phyloP scores from a whole-genome alignment of 108 stramenopile species.

The Pseudonitzschia multiseries region DNA sequence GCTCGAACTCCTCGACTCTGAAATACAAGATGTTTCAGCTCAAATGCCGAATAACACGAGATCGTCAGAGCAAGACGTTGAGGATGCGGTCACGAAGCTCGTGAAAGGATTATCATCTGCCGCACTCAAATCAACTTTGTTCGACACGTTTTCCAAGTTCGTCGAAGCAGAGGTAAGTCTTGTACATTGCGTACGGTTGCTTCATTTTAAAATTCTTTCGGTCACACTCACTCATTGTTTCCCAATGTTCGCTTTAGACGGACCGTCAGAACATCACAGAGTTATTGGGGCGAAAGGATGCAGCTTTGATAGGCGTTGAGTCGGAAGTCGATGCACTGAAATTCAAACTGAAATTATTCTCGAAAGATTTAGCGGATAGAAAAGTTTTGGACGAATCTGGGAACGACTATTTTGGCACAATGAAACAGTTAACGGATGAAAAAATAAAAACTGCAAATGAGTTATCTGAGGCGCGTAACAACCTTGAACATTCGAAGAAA shows the following conservation, averaged over 20 bases:
- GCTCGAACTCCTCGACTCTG: slow-evolving; percentile 71
- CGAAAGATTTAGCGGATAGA: slow-evolving; percentile 48
- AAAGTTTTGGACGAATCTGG: slow-evolving; percentile 33
- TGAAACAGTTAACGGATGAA: slow-evolving; percentile 23
- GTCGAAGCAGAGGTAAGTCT: slow-evolving; percentile 57
- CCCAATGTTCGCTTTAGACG: slow-evolving; percentile 9
- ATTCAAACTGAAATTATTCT: slow-evolving; percentile 38
- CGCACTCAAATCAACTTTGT: slow-evolving; percentile 56
- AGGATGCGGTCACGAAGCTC: slow-evolving; percentile 41
- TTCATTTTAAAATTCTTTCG: neutral
- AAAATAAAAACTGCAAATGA: slow-evolving; percentile 2
- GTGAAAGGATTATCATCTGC: slow-evolving; percentile 56
- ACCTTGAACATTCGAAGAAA: slow-evolving; percentile 39
- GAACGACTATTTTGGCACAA: slow-evolving; percentile 34
- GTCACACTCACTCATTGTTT: slow-evolving; percentile 1
- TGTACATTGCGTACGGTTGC: neutral
- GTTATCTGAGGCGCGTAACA: neutral
- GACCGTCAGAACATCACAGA: slow-evolving; percentile 33
- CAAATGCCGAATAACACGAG: slow-evolving; percentile 42
- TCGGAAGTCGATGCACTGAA: slow-evolving; percentile 58
- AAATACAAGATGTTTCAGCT: slow-evolving; percentile 55
- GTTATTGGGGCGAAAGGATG: slow-evolving; percentile 52
- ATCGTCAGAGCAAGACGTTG: slow-evolving; percentile 24
- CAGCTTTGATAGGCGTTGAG: slow-evolving; percentile 66
- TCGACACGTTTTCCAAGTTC: slow-evolving; percentile 57